Conservation (phyloP, 257 asterid species). For the Plectranthus barbatus region DNA sequence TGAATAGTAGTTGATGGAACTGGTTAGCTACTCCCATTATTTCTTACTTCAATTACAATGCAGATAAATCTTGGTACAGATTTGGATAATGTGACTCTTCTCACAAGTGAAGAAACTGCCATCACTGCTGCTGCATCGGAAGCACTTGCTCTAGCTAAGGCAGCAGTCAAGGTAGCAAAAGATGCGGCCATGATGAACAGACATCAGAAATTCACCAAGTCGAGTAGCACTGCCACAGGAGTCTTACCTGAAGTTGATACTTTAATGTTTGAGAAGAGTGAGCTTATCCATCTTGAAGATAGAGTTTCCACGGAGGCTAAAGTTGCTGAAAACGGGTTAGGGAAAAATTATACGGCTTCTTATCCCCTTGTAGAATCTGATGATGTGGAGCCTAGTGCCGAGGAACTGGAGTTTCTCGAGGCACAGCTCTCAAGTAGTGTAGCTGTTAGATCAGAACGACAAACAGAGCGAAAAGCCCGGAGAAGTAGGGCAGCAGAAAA, state of each 20-base stretch:
- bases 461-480: constrained; percentile 63
- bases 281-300: constrained; percentile 29
- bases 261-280: constrained; percentile 20
- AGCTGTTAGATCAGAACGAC: constrained; percentile 78
- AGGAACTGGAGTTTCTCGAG: constrained; percentile 64
- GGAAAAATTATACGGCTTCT: constrained; percentile 17
- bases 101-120: constrained; percentile 61
- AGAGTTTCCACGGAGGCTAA: constrained; percentile 26
- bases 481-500: constrained; percentile 74
- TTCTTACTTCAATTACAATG: constrained; percentile 14
- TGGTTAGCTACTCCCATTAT: constrained; percentile 6
- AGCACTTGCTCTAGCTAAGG: constrained; percentile 85
- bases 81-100: constrained; percentile 38
- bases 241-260: constrained; percentile 13
- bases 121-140: constrained; percentile 89
- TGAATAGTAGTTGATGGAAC: not conserved
- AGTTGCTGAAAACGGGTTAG: constrained; percentile 34
- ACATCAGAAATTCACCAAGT: constrained; percentile 23
- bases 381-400: constrained; percentile 53
- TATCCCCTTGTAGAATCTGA: constrained; percentile 31
- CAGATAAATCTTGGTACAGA: constrained; percentile 48
- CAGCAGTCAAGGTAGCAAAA: constrained; percentile 78
- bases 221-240: constrained; percentile 13
- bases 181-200: constrained; percentile 63
- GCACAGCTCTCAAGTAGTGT: constrained; percentile 40